Evolutionary conservation across 768 basidiomycete species (phyloP), one percentile per base, ranked within the genome.

Genomic region (Leccinum obscurum): DNA sequence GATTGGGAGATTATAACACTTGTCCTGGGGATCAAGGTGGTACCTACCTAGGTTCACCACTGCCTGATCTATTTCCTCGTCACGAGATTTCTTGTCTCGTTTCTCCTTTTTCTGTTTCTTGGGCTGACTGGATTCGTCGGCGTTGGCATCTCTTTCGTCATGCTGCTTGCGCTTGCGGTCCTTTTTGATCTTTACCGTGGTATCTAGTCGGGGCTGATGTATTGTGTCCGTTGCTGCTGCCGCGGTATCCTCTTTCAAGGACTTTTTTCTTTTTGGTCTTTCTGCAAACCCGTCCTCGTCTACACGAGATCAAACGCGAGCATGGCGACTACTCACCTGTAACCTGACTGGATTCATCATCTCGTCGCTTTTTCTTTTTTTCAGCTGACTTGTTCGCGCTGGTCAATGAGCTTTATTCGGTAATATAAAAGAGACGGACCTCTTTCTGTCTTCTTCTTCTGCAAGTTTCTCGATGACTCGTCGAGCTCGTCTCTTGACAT

Each of bases 311-410:
- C 20, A 24, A 20, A n/a, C 3, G 1, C 9, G 17, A 32, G 22
- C 9, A 44, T 35, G 20, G 14, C 10, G 41, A 39, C 17, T 28
- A 17, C 62, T 24, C 9, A 63, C 63, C 57, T 55, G 28, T 10
- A 14, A 7, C 37, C 30, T 9, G 39, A 2, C 20, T 15, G 17
- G 49, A 48, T 20, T 51, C 22, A 3, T 56, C 66, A 24, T 57
- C 53, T 32, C 48, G 78, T 15, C 52, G 54, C 65, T 76, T 80
- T 66, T 78, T 77, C 66, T 75, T 77, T 62, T 72, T 75, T 52
- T 62, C 66, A 41, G 41, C 60, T 61, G 55, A 58, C 56, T 64
- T 60, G 62, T 54, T 49, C 30, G 35, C 11, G 24, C 46, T 62
- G 22, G 44, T 69, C 48, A 67, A 53, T 34, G 56, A 9, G 24